phyloP scores from a whole-genome alignment of 306 rosid species.

The Cucumis melo region DNA sequence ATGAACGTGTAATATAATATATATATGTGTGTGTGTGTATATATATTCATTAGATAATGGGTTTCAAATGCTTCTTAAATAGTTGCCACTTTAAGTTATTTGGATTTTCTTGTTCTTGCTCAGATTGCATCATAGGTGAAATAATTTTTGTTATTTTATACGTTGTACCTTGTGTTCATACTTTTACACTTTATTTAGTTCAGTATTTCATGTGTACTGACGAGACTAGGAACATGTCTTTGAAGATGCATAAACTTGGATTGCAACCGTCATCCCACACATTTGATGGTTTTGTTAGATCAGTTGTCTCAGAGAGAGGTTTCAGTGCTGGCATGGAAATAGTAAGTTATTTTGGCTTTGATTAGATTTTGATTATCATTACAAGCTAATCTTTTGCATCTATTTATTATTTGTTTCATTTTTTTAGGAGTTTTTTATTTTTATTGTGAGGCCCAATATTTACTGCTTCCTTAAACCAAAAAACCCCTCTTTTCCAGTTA shows the following conservation, averaged over 20 bases:
- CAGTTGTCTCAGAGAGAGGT: constrained; percentile 35
- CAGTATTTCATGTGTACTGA: constrained; percentile 19
- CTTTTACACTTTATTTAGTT: constrained; percentile 9
- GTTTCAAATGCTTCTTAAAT: background rate
- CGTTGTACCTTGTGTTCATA: background rate
- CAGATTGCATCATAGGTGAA: background rate
- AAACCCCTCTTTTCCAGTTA: constrained; percentile 35
- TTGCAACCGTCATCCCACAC: constrained; percentile 49
- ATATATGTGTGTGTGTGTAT: background rate
- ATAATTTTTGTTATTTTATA: background rate
- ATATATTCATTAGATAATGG: background rate
- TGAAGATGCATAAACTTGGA: constrained; percentile 73
- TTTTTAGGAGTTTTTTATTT: background rate
- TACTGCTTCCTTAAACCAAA: background rate
- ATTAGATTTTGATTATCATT: background rate
- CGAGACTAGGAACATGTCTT: constrained; percentile 10
- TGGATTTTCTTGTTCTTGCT: background rate
- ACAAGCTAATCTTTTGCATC: background rate
- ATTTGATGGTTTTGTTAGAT: constrained; percentile 50
- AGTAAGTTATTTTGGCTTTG: constrained; percentile 34
- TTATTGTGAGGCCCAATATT: constrained; percentile 10
- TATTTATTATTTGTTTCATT: background rate
- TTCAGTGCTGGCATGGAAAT: constrained; percentile 35
- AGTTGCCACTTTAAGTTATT: background rate
- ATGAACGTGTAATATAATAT: background rate